Conservation (phyloP, 2,329 filamentous ascomycete genomes). For the Parastagonospora nodorum region DNA sequence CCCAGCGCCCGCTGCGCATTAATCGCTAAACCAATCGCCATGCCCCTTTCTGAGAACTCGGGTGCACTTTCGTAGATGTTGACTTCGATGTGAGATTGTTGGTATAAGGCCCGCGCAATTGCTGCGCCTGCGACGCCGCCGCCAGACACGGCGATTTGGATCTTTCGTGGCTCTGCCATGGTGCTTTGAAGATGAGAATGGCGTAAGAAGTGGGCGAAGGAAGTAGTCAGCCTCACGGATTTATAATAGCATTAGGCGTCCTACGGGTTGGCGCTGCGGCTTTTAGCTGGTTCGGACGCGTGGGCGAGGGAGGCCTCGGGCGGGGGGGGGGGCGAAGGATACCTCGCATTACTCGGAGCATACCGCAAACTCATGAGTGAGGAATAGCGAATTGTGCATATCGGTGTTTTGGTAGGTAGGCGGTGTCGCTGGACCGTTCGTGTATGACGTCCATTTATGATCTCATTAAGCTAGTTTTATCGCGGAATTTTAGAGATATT, state of each 20-base stretch:
- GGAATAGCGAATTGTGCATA: too few relatives aligned
- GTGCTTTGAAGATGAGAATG: neutral
- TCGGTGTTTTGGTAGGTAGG: too few relatives aligned
- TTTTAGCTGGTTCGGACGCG: neutral
- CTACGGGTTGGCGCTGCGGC: neutral
- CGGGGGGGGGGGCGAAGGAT: too few relatives aligned
- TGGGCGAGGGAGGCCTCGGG: neutral
- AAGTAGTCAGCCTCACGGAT: neutral
- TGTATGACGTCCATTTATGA: too few relatives aligned
- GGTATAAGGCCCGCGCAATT: constrained; percentile 43
- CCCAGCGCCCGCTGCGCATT: constrained; percentile 33
- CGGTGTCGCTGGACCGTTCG: too few relatives aligned
- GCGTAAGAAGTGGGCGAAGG: neutral
- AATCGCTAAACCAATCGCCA: constrained; percentile 45
- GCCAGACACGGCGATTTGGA: constrained; percentile 27
- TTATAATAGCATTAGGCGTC: neutral
- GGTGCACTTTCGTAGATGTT: constrained; percentile 45
- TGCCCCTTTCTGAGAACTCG: constrained; percentile 41
- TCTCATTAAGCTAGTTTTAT: too few relatives aligned
- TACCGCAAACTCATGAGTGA: too few relatives aligned
- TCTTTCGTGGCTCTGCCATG: constrained; percentile 2
- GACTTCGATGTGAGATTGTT: constrained; percentile 38
- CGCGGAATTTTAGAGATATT: too few relatives aligned
- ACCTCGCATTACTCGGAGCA: too few relatives aligned
- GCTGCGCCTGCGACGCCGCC: constrained; percentile 47